Conservation (phyloP, 495 filamentous ascomycete genomes). For the Penicillium bovifimosum region DNA sequence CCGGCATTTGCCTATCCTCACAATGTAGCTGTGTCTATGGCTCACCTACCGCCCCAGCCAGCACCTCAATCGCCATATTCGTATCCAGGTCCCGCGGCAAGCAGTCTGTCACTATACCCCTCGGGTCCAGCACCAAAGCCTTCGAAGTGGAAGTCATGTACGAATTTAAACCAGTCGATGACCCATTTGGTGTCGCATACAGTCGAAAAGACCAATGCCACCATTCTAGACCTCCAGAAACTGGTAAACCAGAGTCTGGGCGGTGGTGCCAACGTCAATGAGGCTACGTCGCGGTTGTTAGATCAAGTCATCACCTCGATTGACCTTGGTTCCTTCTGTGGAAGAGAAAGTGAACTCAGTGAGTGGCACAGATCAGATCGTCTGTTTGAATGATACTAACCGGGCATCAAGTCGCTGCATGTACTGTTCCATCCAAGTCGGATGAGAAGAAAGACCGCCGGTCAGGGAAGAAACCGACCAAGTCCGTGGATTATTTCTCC, state of each 20-base stretch:
- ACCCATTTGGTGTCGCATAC: constrained; percentile 13
- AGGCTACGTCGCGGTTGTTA: constrained; percentile 37
- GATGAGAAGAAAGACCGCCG: constrained; percentile 11
- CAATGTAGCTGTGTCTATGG: background rate
- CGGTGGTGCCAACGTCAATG: constrained; percentile 37
- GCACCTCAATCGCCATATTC: background rate
- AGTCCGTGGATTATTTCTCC: constrained; percentile 54
- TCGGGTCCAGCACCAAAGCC: background rate
- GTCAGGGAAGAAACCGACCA: constrained; percentile 5
- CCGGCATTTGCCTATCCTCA: background rate
- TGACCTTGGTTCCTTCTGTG: constrained; percentile 58
- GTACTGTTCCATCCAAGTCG: constrained; percentile 12
- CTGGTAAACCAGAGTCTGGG: constrained; percentile 12
- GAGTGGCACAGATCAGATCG: constrained; percentile 5
- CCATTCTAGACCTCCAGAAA: constrained; percentile 14
- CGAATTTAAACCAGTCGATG: constrained; percentile 12
- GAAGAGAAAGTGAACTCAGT: constrained; percentile 57
- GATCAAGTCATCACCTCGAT: constrained; percentile 62
- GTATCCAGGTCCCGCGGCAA: background rate
- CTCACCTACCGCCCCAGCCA: background rate
- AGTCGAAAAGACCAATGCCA: constrained; percentile 16
- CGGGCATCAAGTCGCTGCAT: constrained; percentile 21
- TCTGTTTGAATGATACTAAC: background rate
- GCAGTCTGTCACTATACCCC: background rate
- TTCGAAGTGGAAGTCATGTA: constrained; percentile 15